A percentile compares a stretch with the other conserved stretches of the same genome.
Evolutionary conservation across 495 filamentous ascomycete species (phyloP).

Genomic region (Neurospora sp.): DNA sequence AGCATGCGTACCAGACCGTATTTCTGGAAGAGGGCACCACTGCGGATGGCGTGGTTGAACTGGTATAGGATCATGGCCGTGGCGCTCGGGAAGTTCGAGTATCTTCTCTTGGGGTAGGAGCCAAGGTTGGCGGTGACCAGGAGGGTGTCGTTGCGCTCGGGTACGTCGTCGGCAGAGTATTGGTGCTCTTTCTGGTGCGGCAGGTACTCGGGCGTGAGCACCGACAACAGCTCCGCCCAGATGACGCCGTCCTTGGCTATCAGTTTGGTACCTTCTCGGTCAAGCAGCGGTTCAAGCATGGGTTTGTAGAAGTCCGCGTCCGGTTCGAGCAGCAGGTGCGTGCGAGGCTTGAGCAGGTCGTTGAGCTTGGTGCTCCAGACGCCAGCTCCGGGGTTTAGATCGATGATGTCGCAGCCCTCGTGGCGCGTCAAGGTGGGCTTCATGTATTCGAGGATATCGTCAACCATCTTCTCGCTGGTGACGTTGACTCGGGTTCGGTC

Average conservation of each 20-base stretch:
- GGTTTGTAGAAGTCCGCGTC: conserved; percentile 40
- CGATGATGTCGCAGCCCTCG: conserved; percentile 66
- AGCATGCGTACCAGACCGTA: conserved; percentile 67
- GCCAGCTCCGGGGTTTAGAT: conserved; percentile 70
- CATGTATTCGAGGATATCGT: conserved; percentile 31
- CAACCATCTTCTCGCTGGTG: conserved; percentile 48
- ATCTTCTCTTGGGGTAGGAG: conserved; percentile 28
- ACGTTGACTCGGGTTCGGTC: conserved; percentile 36
- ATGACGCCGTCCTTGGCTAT: conserved; percentile 37
- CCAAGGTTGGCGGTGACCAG: conserved; percentile 54
- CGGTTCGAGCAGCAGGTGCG: conserved; percentile 72
- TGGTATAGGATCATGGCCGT: conserved; percentile 35
- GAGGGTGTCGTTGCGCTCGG: conserved; percentile 51
- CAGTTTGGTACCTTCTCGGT: conserved; percentile 43
- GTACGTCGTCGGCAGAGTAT: conserved; percentile 12
- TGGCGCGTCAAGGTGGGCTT: conserved; percentile 46
- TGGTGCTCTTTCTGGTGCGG: conserved; percentile 36
- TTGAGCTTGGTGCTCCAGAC: conserved; percentile 68
- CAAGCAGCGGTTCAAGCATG: conserved; percentile 52
- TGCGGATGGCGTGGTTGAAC: conserved; percentile 34
- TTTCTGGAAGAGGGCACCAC: conserved; percentile 39
- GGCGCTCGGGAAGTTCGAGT: conserved; percentile 28
- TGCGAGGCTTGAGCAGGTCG: conserved; percentile 60
- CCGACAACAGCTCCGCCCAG: conserved; percentile 38
- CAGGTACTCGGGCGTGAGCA: conserved; percentile 35